phyloP scores from a whole-genome alignment of 371 early-diverging fungal species.

The Syncephalis plumigaleata region DNA sequence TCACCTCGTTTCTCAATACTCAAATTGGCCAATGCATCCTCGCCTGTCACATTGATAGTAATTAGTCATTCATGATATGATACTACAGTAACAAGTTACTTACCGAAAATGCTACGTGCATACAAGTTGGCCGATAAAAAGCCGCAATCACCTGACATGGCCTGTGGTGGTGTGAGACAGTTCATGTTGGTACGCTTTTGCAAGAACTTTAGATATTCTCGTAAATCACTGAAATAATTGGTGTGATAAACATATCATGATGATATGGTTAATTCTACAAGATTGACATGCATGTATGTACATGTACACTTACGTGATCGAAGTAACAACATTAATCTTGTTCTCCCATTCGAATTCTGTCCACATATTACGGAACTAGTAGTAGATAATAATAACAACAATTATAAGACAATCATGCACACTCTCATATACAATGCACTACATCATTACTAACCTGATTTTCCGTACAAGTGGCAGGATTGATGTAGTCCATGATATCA shows the following conservation, averaged over 20 bases:
- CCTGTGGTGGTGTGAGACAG: constrained; percentile 83
- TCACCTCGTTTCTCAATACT: constrained; percentile 69
- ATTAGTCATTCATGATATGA: background rate
- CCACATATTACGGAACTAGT: constrained; percentile 91
- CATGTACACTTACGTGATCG: constrained; percentile 41
- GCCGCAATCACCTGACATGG: constrained; percentile 85
- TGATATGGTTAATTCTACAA: no score
- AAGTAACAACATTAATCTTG: constrained; percentile 91
- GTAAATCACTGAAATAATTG: constrained; percentile 49
- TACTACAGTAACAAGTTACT: background rate
- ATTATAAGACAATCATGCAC: background rate
- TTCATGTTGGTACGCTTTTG: constrained; percentile 91
- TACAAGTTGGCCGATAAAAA: constrained; percentile 94
- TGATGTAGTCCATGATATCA: constrained; percentile 97
- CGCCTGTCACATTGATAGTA: constrained; percentile 18
- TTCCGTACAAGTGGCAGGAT: constrained; percentile 79
- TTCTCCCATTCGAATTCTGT: constrained; percentile 99
- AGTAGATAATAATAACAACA: background rate
- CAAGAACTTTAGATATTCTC: constrained; percentile 72
- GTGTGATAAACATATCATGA: background rate
- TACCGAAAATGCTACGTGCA: constrained; percentile 84
- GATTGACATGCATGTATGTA: no score
- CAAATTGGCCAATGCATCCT: constrained; percentile 92
- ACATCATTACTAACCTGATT: constrained; percentile 29
- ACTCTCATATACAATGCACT: background rate